These are phyloP conservation scores for Angomonas ambiguus DNA, from an alignment of 208 protist species.

Conservation along the genomic window DNA sequence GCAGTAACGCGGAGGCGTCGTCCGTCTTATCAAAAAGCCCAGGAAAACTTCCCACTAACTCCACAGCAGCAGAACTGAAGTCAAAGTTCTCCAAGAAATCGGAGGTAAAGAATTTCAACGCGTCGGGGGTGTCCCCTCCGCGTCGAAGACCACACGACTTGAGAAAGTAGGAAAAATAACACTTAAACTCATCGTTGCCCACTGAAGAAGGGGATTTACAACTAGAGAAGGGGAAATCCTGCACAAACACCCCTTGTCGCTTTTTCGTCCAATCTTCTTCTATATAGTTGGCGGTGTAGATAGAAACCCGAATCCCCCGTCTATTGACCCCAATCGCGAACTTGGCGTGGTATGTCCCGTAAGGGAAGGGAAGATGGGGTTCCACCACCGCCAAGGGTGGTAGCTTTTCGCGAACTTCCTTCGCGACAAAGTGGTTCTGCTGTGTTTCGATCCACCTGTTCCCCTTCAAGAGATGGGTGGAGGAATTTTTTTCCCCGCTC, in stretches of 20 bases:
- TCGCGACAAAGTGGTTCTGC: background rate
- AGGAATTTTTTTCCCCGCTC: background rate
- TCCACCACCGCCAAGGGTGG: conserved; percentile 38
- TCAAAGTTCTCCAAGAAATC: conserved; percentile 52
- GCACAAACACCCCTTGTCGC: conserved; percentile 71
- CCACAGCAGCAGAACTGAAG: conserved; percentile 47
- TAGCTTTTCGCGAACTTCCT: background rate
- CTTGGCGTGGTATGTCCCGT: conserved; percentile 87
- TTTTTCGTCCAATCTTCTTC: conserved; percentile 63
- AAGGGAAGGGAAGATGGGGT: conserved; percentile 60
- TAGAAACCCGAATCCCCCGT: conserved; percentile 47
- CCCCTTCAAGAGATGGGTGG: background rate
- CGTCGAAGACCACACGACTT: background rate
- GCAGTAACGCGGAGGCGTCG: conserved; percentile 26
- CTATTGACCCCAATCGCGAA: conserved; percentile 51
- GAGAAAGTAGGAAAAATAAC: background rate
- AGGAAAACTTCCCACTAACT: conserved; percentile 63
- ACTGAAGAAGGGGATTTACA: background rate
- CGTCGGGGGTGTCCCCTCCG: background rate
- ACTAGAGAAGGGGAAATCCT: conserved; percentile 61
- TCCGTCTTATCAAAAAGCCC: conserved; percentile 32
- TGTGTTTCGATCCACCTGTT: background rate
- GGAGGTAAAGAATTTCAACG: conserved; percentile 26
- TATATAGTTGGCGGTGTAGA: conserved; percentile 77
- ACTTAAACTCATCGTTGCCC: background rate